A percentile compares a stretch with the other conserved stretches of the same genome.
Conservation (phyloP, 2,329 filamentous ascomycete species). For the Alternaria sp. region DNA sequence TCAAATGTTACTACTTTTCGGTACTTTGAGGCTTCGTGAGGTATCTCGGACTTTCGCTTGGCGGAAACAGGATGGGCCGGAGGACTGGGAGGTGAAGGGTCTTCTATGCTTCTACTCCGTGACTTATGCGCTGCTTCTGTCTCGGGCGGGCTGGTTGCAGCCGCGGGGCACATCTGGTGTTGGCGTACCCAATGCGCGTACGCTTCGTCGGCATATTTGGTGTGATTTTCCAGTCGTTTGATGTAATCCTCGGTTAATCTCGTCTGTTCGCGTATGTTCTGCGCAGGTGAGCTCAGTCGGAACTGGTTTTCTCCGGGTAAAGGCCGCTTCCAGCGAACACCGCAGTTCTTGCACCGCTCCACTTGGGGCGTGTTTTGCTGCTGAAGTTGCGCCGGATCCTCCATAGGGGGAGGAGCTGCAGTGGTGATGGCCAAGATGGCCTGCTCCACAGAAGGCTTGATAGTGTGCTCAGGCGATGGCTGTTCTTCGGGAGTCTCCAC, state of each 20-base stretch:
- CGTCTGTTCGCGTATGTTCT: slow-evolving; percentile 26
- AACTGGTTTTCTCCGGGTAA: slow-evolving; percentile 24
- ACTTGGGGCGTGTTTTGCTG: slow-evolving; percentile 26
- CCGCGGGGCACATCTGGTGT: slow-evolving; percentile 11
- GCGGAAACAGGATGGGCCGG: slow-evolving; percentile 11
- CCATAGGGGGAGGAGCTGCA: slow-evolving; percentile 2
- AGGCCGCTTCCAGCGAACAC: slow-evolving; percentile 32
- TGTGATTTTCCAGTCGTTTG: slow-evolving; percentile 26
- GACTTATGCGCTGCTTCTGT: slow-evolving; percentile 14
- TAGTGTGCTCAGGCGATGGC: slow-evolving; percentile 10
- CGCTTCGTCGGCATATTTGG: slow-evolving; percentile 28
- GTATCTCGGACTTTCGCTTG: slow-evolving; percentile 32
- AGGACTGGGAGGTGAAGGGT: not conserved
- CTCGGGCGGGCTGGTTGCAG: slow-evolving; percentile 10
- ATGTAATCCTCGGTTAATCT: slow-evolving; percentile 26
- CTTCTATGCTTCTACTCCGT: slow-evolving; percentile 12
- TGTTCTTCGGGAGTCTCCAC: slow-evolving; percentile 16
- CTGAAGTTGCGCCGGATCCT: slow-evolving; percentile 14
- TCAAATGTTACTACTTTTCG: slow-evolving; percentile 24
- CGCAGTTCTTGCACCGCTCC: slow-evolving; percentile 31
- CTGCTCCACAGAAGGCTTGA: slow-evolving; percentile 19
- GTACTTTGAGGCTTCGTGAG: slow-evolving; percentile 25
- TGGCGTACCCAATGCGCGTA: slow-evolving; percentile 17
- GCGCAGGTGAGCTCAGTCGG: slow-evolving; percentile 21
- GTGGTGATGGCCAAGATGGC: slow-evolving; percentile 8